A percentile compares a stretch with the other conserved stretches of the same genome.
Evolutionary conservation across 139 green algal species (phyloP).

Genomic region (Chlorella ohadii): DNA sequence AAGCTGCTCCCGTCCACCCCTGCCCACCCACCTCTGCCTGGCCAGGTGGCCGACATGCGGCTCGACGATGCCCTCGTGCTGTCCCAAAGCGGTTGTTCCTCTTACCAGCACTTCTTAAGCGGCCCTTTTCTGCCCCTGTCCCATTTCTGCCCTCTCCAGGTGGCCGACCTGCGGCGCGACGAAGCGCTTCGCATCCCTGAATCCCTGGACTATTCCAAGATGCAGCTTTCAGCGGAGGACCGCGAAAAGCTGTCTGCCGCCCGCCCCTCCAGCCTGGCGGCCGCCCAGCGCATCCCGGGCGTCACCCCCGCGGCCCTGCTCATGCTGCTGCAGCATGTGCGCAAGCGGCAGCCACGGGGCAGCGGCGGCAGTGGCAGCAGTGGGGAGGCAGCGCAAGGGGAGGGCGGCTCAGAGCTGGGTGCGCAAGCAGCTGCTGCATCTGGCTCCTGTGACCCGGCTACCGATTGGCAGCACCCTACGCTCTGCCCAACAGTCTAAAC

Average conservation of each 20-base stretch:
- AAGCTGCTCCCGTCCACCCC: no score
- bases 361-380: background rate
- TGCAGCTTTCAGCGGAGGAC: slow-evolving; percentile 69
- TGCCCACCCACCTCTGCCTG: no score
- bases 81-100: no score
- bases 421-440: background rate
- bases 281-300: slow-evolving; percentile 57
- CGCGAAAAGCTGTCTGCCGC: slow-evolving; percentile 59
- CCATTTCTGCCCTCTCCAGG: no score
- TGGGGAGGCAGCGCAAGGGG: background rate
- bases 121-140: no score
- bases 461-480: no score
- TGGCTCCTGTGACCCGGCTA: no score
- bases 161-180: slow-evolving; percentile 54
- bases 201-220: slow-evolving; percentile 53
- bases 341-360: slow-evolving; percentile 3
- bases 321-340: slow-evolving; percentile 55
- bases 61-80: no score
- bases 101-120: no score
- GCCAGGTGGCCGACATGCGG: no score
- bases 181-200: slow-evolving; percentile 54
- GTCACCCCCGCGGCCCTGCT: slow-evolving; percentile 63
- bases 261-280: slow-evolving; percentile 49
- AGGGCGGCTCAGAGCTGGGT: background rate
- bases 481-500: no score